Evolutionary conservation across 2,329 filamentous ascomycete species (phyloP), one percentile per base, ranked within the genome.

Genomic region (Phoma sp.): DNA sequence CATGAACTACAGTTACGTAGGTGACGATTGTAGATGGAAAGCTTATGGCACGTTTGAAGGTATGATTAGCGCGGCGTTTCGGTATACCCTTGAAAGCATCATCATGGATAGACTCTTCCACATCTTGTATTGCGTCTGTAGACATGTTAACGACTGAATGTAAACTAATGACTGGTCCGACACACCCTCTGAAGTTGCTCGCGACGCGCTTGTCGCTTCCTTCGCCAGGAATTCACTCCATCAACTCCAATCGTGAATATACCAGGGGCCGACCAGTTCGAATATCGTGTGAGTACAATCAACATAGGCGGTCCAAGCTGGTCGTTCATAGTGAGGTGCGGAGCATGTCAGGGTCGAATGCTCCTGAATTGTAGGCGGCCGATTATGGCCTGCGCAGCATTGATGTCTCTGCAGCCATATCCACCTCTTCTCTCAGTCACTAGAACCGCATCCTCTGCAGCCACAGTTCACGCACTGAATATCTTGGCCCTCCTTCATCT

Each of bases 391-490:
- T 19, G 19, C 33, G 8, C 33, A 36, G 33, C 33, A 19, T 36
- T 36, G 6, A 10, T 22, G 36, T 24, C 19, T 39, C 8, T 39
- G 38, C 38, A 25, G 12, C 38, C 38, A 17, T 12, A 17, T 22
- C 17, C 12, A 1, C 21, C 4, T 21, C n/a, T 40, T 9, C 6
- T 19, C 31, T 73, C 71, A 96, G 74, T 96, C 93, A 70, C 86
- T 90, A 41, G 92, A 96, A 15, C 91, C 85, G 76, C 94, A 98
- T 0, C 94, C 94, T 70, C 91, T 84, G 76, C 95, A 99, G 8
- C 95, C 95, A 76, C 95, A 99, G 77, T 86, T 96, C 46, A 98
- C 92, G 72, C 95, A 99, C 76, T 98, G 89, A 29, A 98, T 88
- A 33, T 91, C 89, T 74, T 95, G 90, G 37, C 92, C 88, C 69